Base-by-base conservation (phyloP, 345 rosid genomes). In the Acer yangbiense region DNA sequence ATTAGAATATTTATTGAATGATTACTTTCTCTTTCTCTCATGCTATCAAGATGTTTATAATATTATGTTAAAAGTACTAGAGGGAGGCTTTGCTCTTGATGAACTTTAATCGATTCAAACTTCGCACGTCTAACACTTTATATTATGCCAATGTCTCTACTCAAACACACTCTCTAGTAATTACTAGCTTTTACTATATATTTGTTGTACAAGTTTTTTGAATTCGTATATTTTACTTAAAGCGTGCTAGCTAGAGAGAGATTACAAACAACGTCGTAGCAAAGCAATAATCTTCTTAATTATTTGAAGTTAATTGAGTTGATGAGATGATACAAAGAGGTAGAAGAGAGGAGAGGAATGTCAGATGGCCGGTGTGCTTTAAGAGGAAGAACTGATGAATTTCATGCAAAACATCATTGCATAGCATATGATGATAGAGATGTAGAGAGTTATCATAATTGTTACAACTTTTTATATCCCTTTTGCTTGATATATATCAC, bases 321-420 rank as follows among this genome's bases (percentile, higher is more conserved):
- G 39, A 4, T 35, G 35, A 32, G 35, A 32, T 3, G 35, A 4
- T 32, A 6, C 39, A 35, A 35, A 35, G 39, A 35, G 4, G 39
- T 35, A 35, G 39, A 35, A 35, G 46, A 43, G 46, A 43, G 46
- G 2, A 8, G 46, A 43, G 46, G 46, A 43, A 57, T 79, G 72
- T 71, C 27, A 25, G 75, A 52, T 64, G 72, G 79, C 27, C 27
- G 27, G 66, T 50, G 23, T 9, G 50, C 50, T 64, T 13, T 8
- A 79, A 81, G 65, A 43, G 60, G 69, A 79, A 81, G 65, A 43
- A 60, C 74, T n/a, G 6, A 41, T 77, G 83, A 82, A 77, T 77
- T 81, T 82, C 80, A 85, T 79, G 86, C 75, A 79, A 79, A 79
- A 55, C 85, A 88, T 84, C 85, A 85, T 88, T 81, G 77, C 85